Evolutionary conservation across 1,139 yeast genomes (phyloP), one percentile per base, ranked within the genome.

Genomic region (Petasospora fabianii): DNA sequence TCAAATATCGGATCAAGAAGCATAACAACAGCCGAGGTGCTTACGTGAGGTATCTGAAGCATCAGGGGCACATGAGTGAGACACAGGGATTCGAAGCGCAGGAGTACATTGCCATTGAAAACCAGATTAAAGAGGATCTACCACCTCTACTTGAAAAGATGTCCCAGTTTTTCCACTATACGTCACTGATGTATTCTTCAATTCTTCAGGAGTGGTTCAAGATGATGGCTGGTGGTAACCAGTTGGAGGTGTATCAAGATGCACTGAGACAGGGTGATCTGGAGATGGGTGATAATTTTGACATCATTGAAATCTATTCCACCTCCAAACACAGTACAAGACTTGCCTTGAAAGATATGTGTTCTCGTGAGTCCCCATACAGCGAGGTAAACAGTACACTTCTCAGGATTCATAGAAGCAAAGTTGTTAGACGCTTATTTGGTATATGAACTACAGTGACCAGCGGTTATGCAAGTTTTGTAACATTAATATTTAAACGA

Each of bases 281-380:
- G 11, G 49, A 43, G 4, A 40, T 48, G 3, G 61, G 65, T 18
- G 60, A 57, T 35, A 56, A 63, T 39, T 58, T 61, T 41, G 68
- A 64, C 42, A 58, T 64, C n/a, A 46, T 64, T 27, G 65, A 63
- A 42, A 35, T 51, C 27, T 61, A 54, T 37, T 54, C 61, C 0
- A 38, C 48, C 2, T 48, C 63, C 8, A 53, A 59, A 27, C 56
- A 52, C 27, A 48, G 44, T 30, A 58, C 59, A 3, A 60, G 53
- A 35, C 47, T 51, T 27, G 54, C 59, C 3, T 47, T 65, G 22
- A 51, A 61, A 39, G 60, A 61, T 16, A 40, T 59, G 30, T 57
- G 62, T 54, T 20, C 15, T 40, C 37, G 36, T 16, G 17, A 16
- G 21, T 19, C 27, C 7, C 31, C 34, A 14, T 22, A 31, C 15